Base-by-base conservation (phyloP, 306 rosid species). In the Fagus crenata region DNA sequence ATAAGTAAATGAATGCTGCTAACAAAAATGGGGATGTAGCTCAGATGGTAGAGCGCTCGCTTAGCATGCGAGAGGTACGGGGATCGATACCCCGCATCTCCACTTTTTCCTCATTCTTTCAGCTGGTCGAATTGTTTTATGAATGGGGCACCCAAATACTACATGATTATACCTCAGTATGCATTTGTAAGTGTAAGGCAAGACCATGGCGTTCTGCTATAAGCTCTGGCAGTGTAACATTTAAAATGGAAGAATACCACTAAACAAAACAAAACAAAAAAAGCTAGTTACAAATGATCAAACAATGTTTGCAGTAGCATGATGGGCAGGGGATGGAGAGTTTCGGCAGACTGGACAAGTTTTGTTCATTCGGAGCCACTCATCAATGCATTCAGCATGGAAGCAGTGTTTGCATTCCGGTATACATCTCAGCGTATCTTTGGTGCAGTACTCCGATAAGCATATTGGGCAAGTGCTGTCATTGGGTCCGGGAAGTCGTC, bases 41-140 rank as follows among this genome's bases (percentile, higher is more conserved):
- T 91, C 92, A 91, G 92, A 89, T 93, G 96, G 98, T 93, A 91
- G 93, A 91, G 98, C 89, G 92, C 93, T 91, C 87, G 96, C 93
- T 91, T 93, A 87, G 93, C 96, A 91, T 91, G 97, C 92, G 90
- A 91, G 91, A 93, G 93, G 92, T 78, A 85, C 87, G 85, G 92
- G 96, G 93, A 40, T 40, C 6, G 43, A 40, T 40, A 40, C 1
- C 43, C 43, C 1, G 7, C 43, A 5, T 40, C 43, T 40, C 43
- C 43, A 40, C 43, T 40, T 40, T 40, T 40, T 22, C 28, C 28
- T 22, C 28, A 22, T 22, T 22, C 0, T 22, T 22, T 22, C 28
- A 22, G 28, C 28, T 22, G 28, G 28, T 22, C 28, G 28, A 22
- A 22, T 22, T 22, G 28, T 22, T 22, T 22, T 22, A 22, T 22